A percentile compares a stretch with the other conserved stretches of the same genome.
Evolutionary conservation across 73 alveolate species (phyloP).

Genomic region (Loxodes magnus): DNA sequence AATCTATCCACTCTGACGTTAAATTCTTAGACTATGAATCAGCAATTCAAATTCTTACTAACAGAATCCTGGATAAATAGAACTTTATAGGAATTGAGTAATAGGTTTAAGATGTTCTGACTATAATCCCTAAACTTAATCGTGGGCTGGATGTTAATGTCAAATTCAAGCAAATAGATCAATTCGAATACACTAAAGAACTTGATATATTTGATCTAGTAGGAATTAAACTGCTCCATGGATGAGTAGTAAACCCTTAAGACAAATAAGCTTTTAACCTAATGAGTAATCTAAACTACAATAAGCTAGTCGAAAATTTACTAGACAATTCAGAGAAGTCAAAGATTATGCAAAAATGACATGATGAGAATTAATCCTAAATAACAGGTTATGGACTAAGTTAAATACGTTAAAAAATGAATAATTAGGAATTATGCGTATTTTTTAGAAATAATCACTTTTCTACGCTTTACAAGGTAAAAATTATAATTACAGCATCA

Average conservation of each 20-base stretch:
- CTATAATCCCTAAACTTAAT: neutral
- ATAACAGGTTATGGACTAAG: slow-evolving; percentile 6
- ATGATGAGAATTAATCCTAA: neutral
- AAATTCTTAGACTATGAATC: neutral
- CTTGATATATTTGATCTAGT: neutral
- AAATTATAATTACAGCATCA: too few species aligned
- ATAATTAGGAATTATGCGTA: neutral
- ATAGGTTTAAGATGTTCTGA: neutral
- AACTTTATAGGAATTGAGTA: neutral
- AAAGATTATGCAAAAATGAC: neutral
- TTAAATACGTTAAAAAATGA: neutral
- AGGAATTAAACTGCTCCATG: neutral
- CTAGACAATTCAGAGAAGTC: neutral
- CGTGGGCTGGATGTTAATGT: slow-evolving; percentile 13
- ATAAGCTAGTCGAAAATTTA: neutral
- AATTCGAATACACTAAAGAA: slow-evolving; percentile 8
- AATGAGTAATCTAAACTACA: neutral
- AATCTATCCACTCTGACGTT: neutral
- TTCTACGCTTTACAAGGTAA: slow-evolving; percentile 6
- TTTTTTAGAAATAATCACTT: slow-evolving; percentile 13
- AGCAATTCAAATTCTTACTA: neutral
- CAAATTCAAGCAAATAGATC: neutral
- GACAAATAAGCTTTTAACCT: neutral
- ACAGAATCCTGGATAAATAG: neutral
- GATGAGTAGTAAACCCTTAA: slow-evolving; percentile 6